Percentiles rank a stretch among this genome's conserved stretches.
Conservation (phyloP, 1,284 basidiomycete species). For the Waitea zeae region DNA sequence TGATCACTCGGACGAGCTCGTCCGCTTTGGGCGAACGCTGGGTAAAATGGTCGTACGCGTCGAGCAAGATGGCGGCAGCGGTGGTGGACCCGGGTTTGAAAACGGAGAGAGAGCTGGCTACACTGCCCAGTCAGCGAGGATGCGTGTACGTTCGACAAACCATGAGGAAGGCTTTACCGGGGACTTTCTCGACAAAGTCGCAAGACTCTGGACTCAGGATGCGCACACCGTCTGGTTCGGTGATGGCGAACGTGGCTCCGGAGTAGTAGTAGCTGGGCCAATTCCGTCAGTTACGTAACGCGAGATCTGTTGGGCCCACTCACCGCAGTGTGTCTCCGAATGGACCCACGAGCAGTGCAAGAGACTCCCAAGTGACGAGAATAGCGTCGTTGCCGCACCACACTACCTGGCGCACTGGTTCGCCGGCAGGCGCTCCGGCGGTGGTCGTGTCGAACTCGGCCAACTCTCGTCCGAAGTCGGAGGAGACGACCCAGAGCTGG, state of each 20-base stretch:
- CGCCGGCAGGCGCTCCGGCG: conserved; percentile 26
- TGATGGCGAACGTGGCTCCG: conserved; percentile 62
- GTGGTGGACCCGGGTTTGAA: conserved; percentile 89
- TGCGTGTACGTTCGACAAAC: no score
- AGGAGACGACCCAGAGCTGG: conserved; percentile 81
- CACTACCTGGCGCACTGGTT: conserved; percentile 59
- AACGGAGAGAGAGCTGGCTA: conserved; percentile 63
- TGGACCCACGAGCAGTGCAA: conserved; percentile 79
- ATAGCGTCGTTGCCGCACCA: conserved; percentile 98
- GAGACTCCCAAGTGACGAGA: conserved; percentile 68
- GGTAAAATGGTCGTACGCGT: conserved; percentile 83
- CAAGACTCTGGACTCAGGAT: conserved; percentile 66
- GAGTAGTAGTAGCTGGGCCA: conserved; percentile 57
- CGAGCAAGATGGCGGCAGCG: conserved; percentile 81
- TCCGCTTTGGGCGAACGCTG: conserved; percentile 79
- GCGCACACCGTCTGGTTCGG: conserved; percentile 80
- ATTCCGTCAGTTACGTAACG: not conserved
- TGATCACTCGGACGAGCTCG: conserved; percentile 81
- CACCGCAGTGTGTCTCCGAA: conserved; percentile 79
- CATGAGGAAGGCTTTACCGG: conserved; percentile 31
- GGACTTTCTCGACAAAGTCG: conserved; percentile 90
- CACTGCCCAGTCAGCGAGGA: conserved; percentile 5
- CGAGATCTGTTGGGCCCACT: conserved; percentile 13
- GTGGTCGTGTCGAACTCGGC: conserved; percentile 66
- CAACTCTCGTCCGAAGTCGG: conserved; percentile 80